Conservation (phyloP, 805 yeast genomes). For the Hemisphaericaspora nanyangensis region DNA sequence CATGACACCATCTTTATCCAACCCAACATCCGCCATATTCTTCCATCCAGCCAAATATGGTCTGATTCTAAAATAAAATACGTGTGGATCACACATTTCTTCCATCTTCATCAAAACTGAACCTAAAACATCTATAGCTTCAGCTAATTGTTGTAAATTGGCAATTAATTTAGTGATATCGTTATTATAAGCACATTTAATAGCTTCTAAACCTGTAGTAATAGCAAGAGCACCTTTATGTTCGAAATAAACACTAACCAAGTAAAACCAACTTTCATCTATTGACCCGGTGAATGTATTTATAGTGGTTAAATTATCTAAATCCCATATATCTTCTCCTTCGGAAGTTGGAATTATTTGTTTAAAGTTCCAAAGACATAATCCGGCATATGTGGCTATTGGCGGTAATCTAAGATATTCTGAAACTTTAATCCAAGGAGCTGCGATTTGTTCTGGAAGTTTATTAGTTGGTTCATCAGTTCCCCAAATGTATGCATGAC, state of each 20-base stretch:
- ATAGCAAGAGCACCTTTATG: constrained; percentile 73
- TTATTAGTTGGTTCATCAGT: constrained; percentile 55
- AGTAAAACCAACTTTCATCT: constrained; percentile 92
- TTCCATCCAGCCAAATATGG: constrained; percentile 95
- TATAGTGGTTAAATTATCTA: constrained; percentile 71
- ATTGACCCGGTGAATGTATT: constrained; percentile 85
- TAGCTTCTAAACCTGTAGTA: constrained; percentile 62
- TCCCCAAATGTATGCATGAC: constrained; percentile 92
- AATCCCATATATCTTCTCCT: constrained; percentile 40
- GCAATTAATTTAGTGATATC: constrained; percentile 39
- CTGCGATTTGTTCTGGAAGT: constrained; percentile 65
- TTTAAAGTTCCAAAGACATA: constrained; percentile 85
- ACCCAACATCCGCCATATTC: constrained; percentile 83
- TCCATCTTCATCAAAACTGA: constrained; percentile 76
- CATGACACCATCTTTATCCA: constrained; percentile 62
- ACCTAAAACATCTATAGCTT: constrained; percentile 69
- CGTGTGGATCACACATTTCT: constrained; percentile 93
- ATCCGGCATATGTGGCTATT: constrained; percentile 80
- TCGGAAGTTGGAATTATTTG: constrained; percentile 44
- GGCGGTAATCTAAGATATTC: constrained; percentile 74
- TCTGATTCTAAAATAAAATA: constrained; percentile 79
- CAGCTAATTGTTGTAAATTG: constrained; percentile 64
- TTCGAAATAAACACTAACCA: constrained; percentile 85
- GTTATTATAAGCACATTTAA: constrained; percentile 49
- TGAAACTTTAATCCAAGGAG: constrained; percentile 62